Conservation (phyloP, 495 filamentous ascomycete genomes). For the Durotheca rogersii region DNA sequence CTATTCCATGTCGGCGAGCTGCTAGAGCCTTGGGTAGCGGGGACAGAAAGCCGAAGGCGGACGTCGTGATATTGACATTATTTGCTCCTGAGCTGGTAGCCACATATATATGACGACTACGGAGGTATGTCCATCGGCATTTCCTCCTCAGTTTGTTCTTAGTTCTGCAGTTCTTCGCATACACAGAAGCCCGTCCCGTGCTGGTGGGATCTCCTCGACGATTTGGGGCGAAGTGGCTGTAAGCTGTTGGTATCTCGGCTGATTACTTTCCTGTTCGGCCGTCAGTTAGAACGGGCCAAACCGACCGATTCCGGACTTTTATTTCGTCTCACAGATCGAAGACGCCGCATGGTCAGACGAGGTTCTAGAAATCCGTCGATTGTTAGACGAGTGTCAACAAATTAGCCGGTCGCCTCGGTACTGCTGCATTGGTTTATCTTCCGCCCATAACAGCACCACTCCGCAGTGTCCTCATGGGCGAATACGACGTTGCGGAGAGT, state of each 20-base stretch:
- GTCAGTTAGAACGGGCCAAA: neutral
- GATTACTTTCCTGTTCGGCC: slow-evolving; percentile 6
- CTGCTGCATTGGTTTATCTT: slow-evolving; percentile 16
- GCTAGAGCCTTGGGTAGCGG: slow-evolving; percentile 2
- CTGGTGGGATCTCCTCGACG: slow-evolving; percentile 10
- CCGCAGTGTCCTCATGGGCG: neutral
- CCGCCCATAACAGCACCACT: slow-evolving; percentile 20
- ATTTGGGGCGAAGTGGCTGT: slow-evolving; percentile 4
- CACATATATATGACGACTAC: slow-evolving; percentile 9
- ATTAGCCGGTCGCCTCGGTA: slow-evolving; percentile 24
- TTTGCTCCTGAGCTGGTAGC: slow-evolving; percentile 6
- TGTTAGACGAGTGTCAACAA: slow-evolving; percentile 7
- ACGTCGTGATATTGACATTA: slow-evolving; percentile 10
- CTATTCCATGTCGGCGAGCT: slow-evolving; percentile 9
- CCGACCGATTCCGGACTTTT: neutral
- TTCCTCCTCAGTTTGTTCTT: neutral
- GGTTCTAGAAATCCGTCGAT: slow-evolving; percentile 11
- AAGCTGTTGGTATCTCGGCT: slow-evolving; percentile 18
- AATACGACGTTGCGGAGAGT: slow-evolving; percentile 11
- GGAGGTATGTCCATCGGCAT: no score
- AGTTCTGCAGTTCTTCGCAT: slow-evolving; percentile 1
- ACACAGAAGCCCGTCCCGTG: neutral
- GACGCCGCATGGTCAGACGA: slow-evolving; percentile 5
- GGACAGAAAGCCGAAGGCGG: slow-evolving; percentile 2
- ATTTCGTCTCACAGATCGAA: neutral